phyloP scores from a whole-genome alignment of 208 protist genomes.

The Wallacemonas sp. region DNA sequence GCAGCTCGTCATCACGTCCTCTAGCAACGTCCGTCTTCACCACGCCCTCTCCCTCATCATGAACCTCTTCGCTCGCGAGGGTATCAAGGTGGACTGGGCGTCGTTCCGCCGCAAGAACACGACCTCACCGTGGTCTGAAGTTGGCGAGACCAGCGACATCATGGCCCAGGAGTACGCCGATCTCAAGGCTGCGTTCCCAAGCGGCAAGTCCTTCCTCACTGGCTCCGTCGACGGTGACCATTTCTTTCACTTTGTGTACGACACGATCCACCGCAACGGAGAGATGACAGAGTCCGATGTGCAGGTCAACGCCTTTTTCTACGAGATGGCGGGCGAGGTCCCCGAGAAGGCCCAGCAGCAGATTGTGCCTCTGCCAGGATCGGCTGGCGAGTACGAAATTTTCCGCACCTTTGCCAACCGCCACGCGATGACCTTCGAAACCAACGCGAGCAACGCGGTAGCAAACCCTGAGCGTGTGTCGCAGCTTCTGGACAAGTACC shows the following conservation, averaged over 20 bases:
- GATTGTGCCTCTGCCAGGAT: slow-evolving; percentile 26
- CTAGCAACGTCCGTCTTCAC: slow-evolving; percentile 71
- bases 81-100: slow-evolving; percentile 68
- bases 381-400: slow-evolving; percentile 63
- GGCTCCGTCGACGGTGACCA: slow-evolving; percentile 87
- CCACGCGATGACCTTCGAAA: slow-evolving; percentile 74
- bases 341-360: slow-evolving; percentile 29
- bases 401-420: slow-evolving; percentile 44
- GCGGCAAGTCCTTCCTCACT: slow-evolving; percentile 73
- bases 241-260: slow-evolving; percentile 88
- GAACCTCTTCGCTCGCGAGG: slow-evolving; percentile 28
- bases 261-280: slow-evolving; percentile 45
- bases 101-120: slow-evolving; percentile 85
- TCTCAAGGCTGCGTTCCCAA: slow-evolving; percentile 76
- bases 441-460: slow-evolving; percentile 45
- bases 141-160: slow-evolving; percentile 68
- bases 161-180: slow-evolving; percentile 90
- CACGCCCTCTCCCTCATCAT: slow-evolving; percentile 46
- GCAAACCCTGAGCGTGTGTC: slow-evolving; percentile 31
- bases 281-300: slow-evolving; percentile 50
- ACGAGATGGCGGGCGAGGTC: slow-evolving; percentile 37
- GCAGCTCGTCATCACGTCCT: slow-evolving; percentile 52
- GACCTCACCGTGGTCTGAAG: slow-evolving; percentile 59
- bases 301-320: slow-evolving; percentile 82
- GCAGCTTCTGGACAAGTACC: slow-evolving; percentile 47